Percentiles rank a stretch among this genome's conserved stretches.
Conservation (phyloP, 345 rosid genomes). For the Eutrema yunnanense region DNA sequence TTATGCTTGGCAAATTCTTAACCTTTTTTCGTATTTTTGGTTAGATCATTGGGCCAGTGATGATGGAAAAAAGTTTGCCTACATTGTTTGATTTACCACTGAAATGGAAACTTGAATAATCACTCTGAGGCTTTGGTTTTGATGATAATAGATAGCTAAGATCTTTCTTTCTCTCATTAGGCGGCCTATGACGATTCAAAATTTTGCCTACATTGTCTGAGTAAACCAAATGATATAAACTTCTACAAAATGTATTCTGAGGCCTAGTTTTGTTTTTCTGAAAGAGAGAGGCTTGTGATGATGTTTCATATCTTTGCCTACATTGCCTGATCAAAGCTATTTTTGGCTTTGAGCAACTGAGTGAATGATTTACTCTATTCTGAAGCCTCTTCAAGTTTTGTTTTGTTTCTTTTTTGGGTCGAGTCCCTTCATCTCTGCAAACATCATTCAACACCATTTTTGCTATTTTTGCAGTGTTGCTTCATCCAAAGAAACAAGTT, state of each 20-base stretch:
- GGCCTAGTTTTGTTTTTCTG: background rate
- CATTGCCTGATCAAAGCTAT: slow-evolving; percentile 27
- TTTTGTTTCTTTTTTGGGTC: background rate
- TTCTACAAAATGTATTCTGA: background rate
- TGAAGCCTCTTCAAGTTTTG: slow-evolving; percentile 3
- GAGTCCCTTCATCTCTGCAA: background rate
- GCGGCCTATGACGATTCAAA: too few species aligned
- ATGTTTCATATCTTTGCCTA: slow-evolving; percentile 30
- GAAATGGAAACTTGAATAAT: too few species aligned
- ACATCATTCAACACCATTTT: background rate
- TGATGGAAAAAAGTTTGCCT: too few species aligned
- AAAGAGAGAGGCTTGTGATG: slow-evolving; percentile 17
- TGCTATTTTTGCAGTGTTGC: too few species aligned
- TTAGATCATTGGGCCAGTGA: too few species aligned
- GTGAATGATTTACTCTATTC: slow-evolving; percentile 17
- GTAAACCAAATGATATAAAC: background rate
- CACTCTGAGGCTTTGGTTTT: too few species aligned
- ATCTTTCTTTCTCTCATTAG: too few species aligned
- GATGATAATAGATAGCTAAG: too few species aligned
- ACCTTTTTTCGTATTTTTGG: too few species aligned
- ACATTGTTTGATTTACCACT: too few species aligned
- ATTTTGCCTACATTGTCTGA: slow-evolving; percentile 26
- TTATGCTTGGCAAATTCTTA: too few species aligned
- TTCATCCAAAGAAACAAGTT: too few species aligned
- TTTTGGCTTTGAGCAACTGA: slow-evolving; percentile 22